These are phyloP conservation scores for Cadophora sp. DNA, from an alignment of 2,329 filamentous ascomycete species.

Conservation along the genomic window DNA sequence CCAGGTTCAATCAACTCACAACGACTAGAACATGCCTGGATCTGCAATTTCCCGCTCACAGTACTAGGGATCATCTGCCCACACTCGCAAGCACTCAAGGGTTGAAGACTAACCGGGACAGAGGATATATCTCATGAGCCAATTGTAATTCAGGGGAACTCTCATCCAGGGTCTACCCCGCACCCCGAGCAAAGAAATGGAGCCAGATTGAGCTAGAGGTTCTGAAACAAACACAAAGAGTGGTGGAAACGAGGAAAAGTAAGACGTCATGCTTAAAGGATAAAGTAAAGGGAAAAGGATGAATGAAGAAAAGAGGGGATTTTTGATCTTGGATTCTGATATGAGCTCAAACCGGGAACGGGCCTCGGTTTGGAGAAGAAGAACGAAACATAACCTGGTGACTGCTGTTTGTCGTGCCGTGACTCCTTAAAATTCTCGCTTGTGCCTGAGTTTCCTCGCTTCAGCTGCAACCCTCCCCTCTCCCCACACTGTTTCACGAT, in stretches of 20 bases:
- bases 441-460: constrained; percentile 1
- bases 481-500: constrained; percentile 6
- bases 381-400: neutral
- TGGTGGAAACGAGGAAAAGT: neutral
- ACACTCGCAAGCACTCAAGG: neutral
- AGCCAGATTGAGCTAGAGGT: neutral
- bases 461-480: neutral
- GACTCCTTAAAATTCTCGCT: neutral
- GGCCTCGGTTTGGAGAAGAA: neutral
- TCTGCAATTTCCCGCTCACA: neutral
- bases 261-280: neutral
- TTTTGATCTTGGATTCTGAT: neutral
- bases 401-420: neutral
- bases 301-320: neutral
- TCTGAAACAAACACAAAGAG: constrained; percentile 1
- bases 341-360: neutral
- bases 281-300: neutral
- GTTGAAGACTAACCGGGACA: neutral
- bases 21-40: neutral
- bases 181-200: neutral
- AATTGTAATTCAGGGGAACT: neutral
- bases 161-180: neutral
- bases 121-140: neutral
- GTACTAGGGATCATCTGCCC: neutral
- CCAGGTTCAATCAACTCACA: constrained; percentile 1